phyloP scores from a whole-genome alignment of 164 flowering plant genomes.

The Vitis vinifera region DNA sequence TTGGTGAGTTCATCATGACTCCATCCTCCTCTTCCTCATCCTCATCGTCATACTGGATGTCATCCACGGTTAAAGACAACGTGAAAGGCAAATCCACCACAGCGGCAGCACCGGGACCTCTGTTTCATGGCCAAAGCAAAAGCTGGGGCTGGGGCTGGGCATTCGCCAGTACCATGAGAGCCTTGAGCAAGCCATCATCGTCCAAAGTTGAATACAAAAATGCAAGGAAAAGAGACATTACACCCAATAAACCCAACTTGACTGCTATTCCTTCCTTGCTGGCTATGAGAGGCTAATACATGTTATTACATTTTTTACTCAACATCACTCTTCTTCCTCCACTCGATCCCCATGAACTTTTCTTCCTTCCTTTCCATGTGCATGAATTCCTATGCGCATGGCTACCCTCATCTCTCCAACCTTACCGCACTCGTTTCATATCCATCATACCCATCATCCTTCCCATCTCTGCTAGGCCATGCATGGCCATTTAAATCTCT shows the following conservation, averaged over 20 bases:
- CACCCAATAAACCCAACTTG: constrained; percentile 26
- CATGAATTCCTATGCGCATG: too few relatives aligned
- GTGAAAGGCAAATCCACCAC: constrained; percentile 14
- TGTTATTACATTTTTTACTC: too few relatives aligned
- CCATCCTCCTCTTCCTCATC: constrained; percentile 65
- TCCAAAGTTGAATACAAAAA: constrained; percentile 7
- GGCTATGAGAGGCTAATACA: constrained; percentile 27
- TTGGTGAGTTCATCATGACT: constrained; percentile 65
- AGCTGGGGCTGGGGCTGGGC: constrained; percentile 98
- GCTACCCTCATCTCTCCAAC: too few relatives aligned
- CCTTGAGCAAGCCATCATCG: constrained; percentile 53
- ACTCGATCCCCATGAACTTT: too few relatives aligned
- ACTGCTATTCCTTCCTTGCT: constrained; percentile 46
- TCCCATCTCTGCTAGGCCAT: too few relatives aligned
- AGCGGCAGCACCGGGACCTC: constrained; percentile 8
- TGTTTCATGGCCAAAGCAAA: constrained; percentile 48
- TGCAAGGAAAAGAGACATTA: constrained; percentile 14
- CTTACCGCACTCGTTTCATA: too few relatives aligned
- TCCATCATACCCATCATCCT: too few relatives aligned
- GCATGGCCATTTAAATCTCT: too few relatives aligned
- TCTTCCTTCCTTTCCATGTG: too few relatives aligned
- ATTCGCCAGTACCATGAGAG: constrained; percentile 89
- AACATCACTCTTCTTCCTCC: too few relatives aligned
- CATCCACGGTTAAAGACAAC: constrained; percentile 18
- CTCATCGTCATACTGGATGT: constrained; percentile 53